Percentiles rank a stretch among this genome's conserved stretches.
phyloP scores from a whole-genome alignment of 2,329 filamentous ascomycete species.

The Cadophora sp. region DNA sequence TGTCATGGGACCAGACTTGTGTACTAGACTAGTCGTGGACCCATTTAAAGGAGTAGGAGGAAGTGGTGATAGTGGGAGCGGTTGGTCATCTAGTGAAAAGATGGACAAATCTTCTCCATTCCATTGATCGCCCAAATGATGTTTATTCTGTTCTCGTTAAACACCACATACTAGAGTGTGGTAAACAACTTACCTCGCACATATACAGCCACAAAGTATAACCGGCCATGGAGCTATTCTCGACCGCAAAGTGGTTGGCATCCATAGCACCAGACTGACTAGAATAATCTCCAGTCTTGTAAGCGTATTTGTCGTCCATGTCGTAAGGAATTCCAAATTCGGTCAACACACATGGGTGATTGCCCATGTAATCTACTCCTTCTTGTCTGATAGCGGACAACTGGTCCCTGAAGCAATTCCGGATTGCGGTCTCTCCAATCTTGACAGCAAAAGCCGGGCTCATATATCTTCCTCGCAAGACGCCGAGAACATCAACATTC shows the following conservation, averaged over 20 bases:
- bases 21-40: conserved; percentile 55
- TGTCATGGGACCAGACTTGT: conserved; percentile 47
- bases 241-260: conserved; percentile 92
- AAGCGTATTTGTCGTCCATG: conserved; percentile 96
- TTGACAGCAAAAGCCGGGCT: conserved; percentile 92
- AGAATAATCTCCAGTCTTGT: conserved; percentile 93
- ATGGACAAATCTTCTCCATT: conserved; percentile 98
- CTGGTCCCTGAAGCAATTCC: conserved; percentile 92
- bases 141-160: conserved; percentile 69
- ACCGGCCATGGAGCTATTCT: conserved; percentile 82
- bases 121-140: conserved; percentile 92
- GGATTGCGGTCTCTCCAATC: conserved; percentile 89
- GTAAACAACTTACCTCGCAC: conserved; percentile 60
- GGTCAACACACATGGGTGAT: conserved; percentile 87
- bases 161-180: neutral
- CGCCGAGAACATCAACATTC: conserved; percentile 95
- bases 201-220: conserved; percentile 92
- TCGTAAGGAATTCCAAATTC: conserved; percentile 99
- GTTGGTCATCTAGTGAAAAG: conserved; percentile 81
- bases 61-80: conserved; percentile 58
- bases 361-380: conserved; percentile 85
- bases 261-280: conserved; percentile 93
- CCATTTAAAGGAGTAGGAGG: conserved; percentile 52
- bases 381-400: conserved; percentile 83
- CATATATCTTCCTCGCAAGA: conserved; percentile 86